These are phyloP conservation scores for Cystobasidiaceae sp. DNA, from an alignment of 1,284 basidiomycete species.

Conservation along the genomic window DNA sequence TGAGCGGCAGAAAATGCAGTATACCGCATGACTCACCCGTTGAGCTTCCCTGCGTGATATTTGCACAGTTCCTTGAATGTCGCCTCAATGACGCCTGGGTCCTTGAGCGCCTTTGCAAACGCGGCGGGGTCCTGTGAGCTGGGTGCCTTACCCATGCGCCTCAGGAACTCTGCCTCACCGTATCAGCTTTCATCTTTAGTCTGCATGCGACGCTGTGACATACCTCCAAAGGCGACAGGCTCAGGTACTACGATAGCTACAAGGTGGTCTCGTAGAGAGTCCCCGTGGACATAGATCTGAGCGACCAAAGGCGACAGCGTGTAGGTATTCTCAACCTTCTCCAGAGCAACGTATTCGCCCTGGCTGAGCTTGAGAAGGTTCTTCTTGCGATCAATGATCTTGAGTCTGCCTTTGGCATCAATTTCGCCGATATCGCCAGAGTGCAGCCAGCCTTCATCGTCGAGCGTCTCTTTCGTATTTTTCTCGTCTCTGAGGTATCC, in stretches of 20 bases:
- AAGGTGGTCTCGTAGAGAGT: constrained; percentile 76
- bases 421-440: constrained; percentile 51
- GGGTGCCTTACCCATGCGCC: constrained; percentile 56
- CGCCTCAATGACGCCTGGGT: constrained; percentile 60
- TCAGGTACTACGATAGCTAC: constrained; percentile 79
- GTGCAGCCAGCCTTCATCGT: constrained; percentile 71
- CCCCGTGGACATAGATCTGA: constrained; percentile 64
- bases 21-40: constrained; percentile 61
- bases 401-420: constrained; percentile 72
- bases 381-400: constrained; percentile 94
- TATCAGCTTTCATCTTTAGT: background rate
- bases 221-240: constrained; percentile 52
- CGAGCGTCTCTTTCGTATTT: constrained; percentile 56
- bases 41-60: constrained; percentile 62
- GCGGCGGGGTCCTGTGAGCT: constrained; percentile 54
- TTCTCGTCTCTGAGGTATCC: constrained; percentile 55
- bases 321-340: constrained; percentile 85
- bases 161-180: constrained; percentile 52
- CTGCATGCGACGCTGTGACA: background rate
- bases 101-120: constrained; percentile 58
- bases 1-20: background rate
- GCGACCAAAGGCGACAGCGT: constrained; percentile 57
- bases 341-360: constrained; percentile 93
- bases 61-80: constrained; percentile 55
- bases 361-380: constrained; percentile 97